phyloP scores from a whole-genome alignment of 192 early-diverging fungal species.

The Pilaira anomala region DNA sequence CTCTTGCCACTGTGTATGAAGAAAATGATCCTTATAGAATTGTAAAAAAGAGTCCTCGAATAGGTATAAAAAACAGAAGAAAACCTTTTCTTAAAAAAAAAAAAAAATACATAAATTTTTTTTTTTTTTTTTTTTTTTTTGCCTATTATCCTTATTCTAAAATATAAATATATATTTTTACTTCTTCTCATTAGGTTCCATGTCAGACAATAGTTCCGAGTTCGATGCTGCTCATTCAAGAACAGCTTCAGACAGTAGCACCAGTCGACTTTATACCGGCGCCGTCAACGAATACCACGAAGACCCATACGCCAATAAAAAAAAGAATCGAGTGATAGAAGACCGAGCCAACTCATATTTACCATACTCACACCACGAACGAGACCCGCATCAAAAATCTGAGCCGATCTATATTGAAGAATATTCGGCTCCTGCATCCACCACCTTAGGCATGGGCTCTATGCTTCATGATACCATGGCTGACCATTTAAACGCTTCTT shows the following conservation, averaged over 20 bases:
- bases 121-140: too few relatives aligned
- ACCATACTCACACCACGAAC: slow-evolving; percentile 22
- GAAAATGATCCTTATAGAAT: slow-evolving; percentile 31
- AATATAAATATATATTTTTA: neutral
- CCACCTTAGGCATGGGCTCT: neutral
- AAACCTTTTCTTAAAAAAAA: too few relatives aligned
- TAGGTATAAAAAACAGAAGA: slow-evolving; percentile 20
- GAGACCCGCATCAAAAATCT: slow-evolving; percentile 11
- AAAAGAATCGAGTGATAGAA: slow-evolving; percentile 1
- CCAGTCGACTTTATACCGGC: slow-evolving; percentile 5
- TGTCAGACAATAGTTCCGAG: slow-evolving; percentile 5
- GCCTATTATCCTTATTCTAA: neutral
- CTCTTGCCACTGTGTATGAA: neutral
- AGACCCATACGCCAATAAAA: slow-evolving; percentile 16
- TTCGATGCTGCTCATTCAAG: slow-evolving; percentile 4
- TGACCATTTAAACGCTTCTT: neutral
- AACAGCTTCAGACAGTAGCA: slow-evolving; percentile 13
- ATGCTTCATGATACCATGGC: slow-evolving; percentile 5
- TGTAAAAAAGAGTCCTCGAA: slow-evolving; percentile 7
- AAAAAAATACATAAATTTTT: too few relatives aligned
- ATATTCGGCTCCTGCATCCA: neutral
- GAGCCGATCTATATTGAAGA: slow-evolving; percentile 23
- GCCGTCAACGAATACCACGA: neutral
- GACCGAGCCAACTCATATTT: slow-evolving; percentile 18
- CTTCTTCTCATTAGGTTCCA: neutral